phyloP scores from a whole-genome alignment of 2,329 filamentous ascomycete species.

The Apiospora koreana region DNA sequence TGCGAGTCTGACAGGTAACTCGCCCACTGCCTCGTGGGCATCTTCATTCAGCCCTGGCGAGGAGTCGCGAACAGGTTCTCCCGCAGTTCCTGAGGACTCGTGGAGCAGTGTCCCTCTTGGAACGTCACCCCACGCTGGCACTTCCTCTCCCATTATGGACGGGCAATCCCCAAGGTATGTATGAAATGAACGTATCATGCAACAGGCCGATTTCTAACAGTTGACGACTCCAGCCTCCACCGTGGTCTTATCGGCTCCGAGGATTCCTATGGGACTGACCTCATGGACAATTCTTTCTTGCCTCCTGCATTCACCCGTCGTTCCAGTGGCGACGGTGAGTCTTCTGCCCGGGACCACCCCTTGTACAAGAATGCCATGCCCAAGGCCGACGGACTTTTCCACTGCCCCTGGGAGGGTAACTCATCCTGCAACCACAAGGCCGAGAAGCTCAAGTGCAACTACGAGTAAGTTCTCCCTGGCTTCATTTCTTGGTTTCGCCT shows the following conservation, averaged over 20 bases:
- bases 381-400: conserved; percentile 78
- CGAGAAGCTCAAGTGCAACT: conserved; percentile 98
- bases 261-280: conserved; percentile 37
- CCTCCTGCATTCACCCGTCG: conserved; percentile 49
- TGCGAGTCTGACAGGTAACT: conserved; percentile 47
- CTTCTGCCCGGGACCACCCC: conserved; percentile 62
- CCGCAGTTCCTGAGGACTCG: conserved; percentile 49
- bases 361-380: conserved; percentile 70
- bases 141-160: conserved; percentile 51
- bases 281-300: conserved; percentile 40
- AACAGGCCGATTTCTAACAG: conserved; percentile 25
- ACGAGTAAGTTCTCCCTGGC: conserved; percentile 71
- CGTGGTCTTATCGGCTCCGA: conserved; percentile 39
- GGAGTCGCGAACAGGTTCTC: conserved; percentile 53
- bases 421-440: conserved; percentile 80
- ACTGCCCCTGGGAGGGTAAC: conserved; percentile 83
- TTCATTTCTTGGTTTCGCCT: neutral
- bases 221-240: conserved; percentile 39
- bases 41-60: conserved; percentile 49
- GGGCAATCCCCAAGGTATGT: conserved; percentile 58
- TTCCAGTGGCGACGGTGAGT: conserved; percentile 54
- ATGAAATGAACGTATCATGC: conserved; percentile 26
- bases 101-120: conserved; percentile 43
- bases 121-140: conserved; percentile 46
- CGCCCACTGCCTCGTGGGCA: conserved; percentile 54